phyloP scores from a whole-genome alignment of 192 early-diverging fungal species.

The Podila clonocystis region DNA sequence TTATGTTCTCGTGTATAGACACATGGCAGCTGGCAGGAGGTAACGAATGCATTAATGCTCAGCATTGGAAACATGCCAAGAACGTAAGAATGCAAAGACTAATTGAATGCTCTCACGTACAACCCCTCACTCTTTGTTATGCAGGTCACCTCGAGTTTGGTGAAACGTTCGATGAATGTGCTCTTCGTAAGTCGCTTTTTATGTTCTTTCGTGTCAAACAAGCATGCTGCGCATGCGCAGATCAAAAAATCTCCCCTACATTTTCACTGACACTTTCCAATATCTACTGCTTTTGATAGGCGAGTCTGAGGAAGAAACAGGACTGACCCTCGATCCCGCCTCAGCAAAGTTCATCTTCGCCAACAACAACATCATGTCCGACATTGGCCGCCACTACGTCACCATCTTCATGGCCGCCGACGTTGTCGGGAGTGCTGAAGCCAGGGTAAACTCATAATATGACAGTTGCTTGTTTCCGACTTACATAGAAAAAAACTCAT shows the following conservation, averaged over 20 bases:
- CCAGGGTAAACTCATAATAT: constrained; percentile 12
- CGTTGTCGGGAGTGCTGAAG: constrained; percentile 9
- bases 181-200: constrained; percentile 45
- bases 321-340: constrained; percentile 41
- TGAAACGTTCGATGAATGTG: constrained; percentile 65
- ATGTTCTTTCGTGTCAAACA: neutral
- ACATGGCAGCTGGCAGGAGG: constrained; percentile 64
- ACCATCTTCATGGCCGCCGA: constrained; percentile 61
- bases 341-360: constrained; percentile 54
- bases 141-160: constrained; percentile 63
- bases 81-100: neutral
- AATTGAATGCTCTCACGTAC: neutral
- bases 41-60: constrained; percentile 4
- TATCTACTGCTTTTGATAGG: constrained; percentile 15
- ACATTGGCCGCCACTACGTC: constrained; percentile 63
- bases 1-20: constrained; percentile 12
- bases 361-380: constrained; percentile 62
- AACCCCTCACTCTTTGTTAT: neutral
- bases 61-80: neutral
- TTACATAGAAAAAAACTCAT: neutral
- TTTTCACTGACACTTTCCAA: neutral
- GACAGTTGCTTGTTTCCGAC: neutral
- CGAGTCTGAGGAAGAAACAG: constrained; percentile 58
- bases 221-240: neutral
- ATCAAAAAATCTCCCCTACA: neutral